Percentiles rank a stretch among this genome's conserved stretches.
Conservation (phyloP, 2,329 filamentous ascomycete species). For the Penicillium brasilianum region DNA sequence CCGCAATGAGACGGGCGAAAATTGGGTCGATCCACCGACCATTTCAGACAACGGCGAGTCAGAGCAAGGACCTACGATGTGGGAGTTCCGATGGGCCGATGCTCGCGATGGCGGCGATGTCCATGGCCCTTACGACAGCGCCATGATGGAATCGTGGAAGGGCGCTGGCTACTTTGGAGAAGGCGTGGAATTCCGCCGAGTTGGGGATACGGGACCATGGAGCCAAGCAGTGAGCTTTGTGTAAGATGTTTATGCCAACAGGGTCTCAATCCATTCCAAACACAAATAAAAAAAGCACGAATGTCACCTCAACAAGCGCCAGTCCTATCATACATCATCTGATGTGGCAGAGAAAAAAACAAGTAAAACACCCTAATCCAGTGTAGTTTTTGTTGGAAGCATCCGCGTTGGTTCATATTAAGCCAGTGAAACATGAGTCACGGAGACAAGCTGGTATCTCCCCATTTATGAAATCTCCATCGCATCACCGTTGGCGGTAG, state of each 20-base stretch:
- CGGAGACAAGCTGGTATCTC: constrained; percentile 9
- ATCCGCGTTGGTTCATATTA: constrained; percentile 11
- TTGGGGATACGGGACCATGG: constrained; percentile 63
- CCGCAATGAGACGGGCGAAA: constrained; percentile 80
- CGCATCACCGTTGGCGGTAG: constrained; percentile 61
- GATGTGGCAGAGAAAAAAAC: constrained; percentile 34
- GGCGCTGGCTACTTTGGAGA: constrained; percentile 91
- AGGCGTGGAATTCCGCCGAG: constrained; percentile 75
- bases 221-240: constrained; percentile 57
- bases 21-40: constrained; percentile 68
- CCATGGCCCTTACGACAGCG: constrained; percentile 85
- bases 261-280: constrained; percentile 21
- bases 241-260: constrained; percentile 41
- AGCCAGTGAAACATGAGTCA: constrained; percentile 19
- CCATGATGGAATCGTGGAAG: constrained; percentile 89
- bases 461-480: constrained; percentile 68
- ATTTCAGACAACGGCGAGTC: constrained; percentile 37
- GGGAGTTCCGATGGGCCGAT: constrained; percentile 94
- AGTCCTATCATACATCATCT: constrained; percentile 46
- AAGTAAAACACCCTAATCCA: constrained; percentile 25
- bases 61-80: constrained; percentile 57
- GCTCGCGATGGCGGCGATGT: constrained; percentile 76
- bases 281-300: constrained; percentile 18
- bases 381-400: constrained; percentile 28
- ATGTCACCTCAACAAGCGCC: constrained; percentile 40